Base-by-base conservation (phyloP, 805 yeast species). In the Nakazawaea molendinolei region DNA sequence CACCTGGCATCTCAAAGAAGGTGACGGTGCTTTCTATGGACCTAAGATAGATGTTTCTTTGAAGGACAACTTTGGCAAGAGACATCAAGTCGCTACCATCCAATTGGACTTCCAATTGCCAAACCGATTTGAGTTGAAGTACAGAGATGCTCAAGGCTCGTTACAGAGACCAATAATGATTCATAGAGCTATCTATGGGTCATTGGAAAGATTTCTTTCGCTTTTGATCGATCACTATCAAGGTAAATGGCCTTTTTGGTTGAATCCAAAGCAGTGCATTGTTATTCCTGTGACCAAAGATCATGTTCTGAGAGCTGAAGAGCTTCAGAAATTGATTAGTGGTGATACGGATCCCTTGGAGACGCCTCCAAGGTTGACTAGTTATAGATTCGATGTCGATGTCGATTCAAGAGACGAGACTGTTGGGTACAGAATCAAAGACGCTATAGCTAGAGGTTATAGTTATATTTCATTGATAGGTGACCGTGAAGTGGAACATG, bases 221-320 rank as follows among this genome's bases (percentile, higher is more conserved):
- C 72, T 92, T 41, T 63, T 92, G 42, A 76, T 92, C 35, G 97
- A 92, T 54, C 94, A 89, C 45, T 86, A 78, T 55, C 74, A 75
- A 39, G 98, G 97, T 0, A 79, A 80, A 47, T 92, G 97, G 97
- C 98, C 98, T 8, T 87, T 92, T 54, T 92, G 98, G 98, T 53
- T 92, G 29, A 86, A 81, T 44, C 97, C 97, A 5, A 69, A 94
- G 43, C 98, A 92, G 55, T 92, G 90, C 0, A 67, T 83, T 26
- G 67, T 92, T 2, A 67, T 92, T 5, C 97, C 98, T 1, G 77
- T 87, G 4, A 55, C 61, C 4, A 76, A 79, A 39, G 76, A 76
- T 1, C 89, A 83, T 49, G 53, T 58, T 7, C 69, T 60, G 8
- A 70, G 70, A 36, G 83, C 94, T 3, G 45, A 63, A n/a, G 38